Percentiles rank a stretch among this genome's conserved stretches.
phyloP scores from a whole-genome alignment of 2,329 filamentous ascomycete genomes.

The Mariannaea elegans region DNA sequence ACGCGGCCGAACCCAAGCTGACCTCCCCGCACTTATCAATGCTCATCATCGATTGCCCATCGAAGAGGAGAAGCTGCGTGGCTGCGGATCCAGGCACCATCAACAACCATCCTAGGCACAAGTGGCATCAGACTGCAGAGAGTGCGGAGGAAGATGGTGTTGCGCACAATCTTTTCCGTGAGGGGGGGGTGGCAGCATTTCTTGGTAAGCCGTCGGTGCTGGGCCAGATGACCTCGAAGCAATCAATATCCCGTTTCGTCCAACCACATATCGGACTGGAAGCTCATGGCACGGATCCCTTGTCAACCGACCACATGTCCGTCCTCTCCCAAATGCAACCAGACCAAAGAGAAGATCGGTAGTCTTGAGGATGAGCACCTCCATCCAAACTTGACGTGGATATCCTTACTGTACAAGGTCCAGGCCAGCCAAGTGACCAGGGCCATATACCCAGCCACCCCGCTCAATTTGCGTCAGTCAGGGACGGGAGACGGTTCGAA shows the following conservation, averaged over 20 bases:
- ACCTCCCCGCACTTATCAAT: conserved; percentile 28
- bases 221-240: conserved; percentile 33
- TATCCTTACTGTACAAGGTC: no score
- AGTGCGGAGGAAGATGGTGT: conserved; percentile 17
- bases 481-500: conserved; percentile 31
- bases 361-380: neutral
- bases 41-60: conserved; percentile 36
- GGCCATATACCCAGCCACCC: conserved; percentile 10
- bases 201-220: conserved; percentile 31
- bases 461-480: conserved; percentile 35
- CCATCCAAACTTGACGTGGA: neutral
- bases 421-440: no score
- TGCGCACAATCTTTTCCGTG: conserved; percentile 22
- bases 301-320: conserved; percentile 13
- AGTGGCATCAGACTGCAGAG: conserved; percentile 10
- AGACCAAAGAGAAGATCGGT: neutral
- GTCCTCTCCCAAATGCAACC: conserved; percentile 21
- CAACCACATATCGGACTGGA: conserved; percentile 22
- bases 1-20: conserved; percentile 29
- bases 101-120: conserved; percentile 21
- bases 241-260: conserved; percentile 24
- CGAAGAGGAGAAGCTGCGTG: conserved; percentile 22
- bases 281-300: conserved; percentile 24
- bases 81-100: conserved; percentile 40
- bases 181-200: conserved; percentile 35